These are phyloP conservation scores for Mercurialis annua DNA, from an alignment of 345 rosid genomes.

Conservation along the genomic window DNA sequence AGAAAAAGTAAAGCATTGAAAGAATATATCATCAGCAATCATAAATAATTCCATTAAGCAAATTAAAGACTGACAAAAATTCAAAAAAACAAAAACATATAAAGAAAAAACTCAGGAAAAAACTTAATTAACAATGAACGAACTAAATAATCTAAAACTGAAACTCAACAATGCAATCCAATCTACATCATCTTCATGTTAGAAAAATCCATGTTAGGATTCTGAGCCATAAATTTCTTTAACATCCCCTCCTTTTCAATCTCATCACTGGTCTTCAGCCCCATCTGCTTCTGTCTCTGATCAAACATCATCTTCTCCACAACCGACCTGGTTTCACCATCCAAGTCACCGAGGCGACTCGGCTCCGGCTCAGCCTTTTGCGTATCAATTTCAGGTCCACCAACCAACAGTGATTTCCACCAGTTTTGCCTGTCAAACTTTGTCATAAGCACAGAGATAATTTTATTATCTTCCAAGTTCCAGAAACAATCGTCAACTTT, in stretches of 20 bases:
- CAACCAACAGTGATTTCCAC: conserved; percentile 34
- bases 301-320: conserved; percentile 36
- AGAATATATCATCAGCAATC: too few relatives aligned
- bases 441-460: conserved; percentile 24
- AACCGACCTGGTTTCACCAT: conserved; percentile 16
- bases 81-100: too few relatives aligned
- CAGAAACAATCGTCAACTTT: conserved; percentile 17
- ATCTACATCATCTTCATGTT: conserved; percentile 11
- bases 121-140: too few relatives aligned
- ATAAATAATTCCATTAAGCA: too few relatives aligned
- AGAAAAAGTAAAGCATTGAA: too few relatives aligned
- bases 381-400: conserved; percentile 23
- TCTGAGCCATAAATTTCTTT: conserved; percentile 27
- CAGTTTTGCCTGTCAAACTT: conserved; percentile 20
- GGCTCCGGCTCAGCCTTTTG: conserved; percentile 32
- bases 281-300: conserved; percentile 29
- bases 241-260: conserved; percentile 19
- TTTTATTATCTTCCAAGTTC: conserved; percentile 31
- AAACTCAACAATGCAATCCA: too few relatives aligned
- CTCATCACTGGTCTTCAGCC: conserved; percentile 28
- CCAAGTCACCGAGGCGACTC: conserved; percentile 28
- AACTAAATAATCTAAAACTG: too few relatives aligned
- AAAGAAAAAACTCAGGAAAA: too few relatives aligned
- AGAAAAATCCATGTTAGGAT: conserved; percentile 13
- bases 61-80: too few relatives aligned